A percentile compares a stretch with the other conserved stretches of the same genome.
Conservation (phyloP, 345 rosid genomes). For the Aegle marmelos region DNA sequence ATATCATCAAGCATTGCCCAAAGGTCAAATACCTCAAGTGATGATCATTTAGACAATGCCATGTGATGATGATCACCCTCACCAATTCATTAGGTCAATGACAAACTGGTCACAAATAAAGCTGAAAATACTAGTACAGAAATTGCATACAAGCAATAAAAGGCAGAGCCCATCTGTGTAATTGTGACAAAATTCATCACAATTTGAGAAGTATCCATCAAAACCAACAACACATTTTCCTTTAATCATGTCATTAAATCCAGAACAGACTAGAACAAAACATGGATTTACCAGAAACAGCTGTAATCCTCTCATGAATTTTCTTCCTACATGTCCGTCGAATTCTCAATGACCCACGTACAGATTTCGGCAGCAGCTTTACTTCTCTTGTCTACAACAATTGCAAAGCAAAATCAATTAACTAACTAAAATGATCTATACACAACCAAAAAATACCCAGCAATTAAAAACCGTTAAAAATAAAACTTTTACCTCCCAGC, state of each 20-base stretch:
- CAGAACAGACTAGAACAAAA: neutral
- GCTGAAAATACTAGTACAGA: neutral
- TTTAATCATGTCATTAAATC: neutral
- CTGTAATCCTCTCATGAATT: constrained; percentile 79
- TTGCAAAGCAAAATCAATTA: neutral
- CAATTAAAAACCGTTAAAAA: neutral
- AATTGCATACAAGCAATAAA: neutral
- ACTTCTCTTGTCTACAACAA: constrained; percentile 65
- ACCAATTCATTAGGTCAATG: neutral
- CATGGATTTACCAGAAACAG: constrained; percentile 54
- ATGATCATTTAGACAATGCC: neutral
- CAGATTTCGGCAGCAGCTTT: constrained; percentile 58
- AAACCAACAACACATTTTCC: neutral
- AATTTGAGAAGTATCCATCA: neutral
- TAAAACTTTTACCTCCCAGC: constrained; percentile 75
- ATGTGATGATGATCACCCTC: neutral
- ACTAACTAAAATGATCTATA: neutral
- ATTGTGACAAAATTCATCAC: neutral
- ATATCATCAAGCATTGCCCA: neutral
- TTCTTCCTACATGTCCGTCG: constrained; percentile 72
- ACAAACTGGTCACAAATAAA: neutral
- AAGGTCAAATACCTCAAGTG: neutral
- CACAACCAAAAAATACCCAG: neutral
- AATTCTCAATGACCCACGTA: constrained; percentile 55
- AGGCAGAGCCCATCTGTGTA: neutral